Conservation (phyloP, 1,284 basidiomycete species). For the Microbotryum scabiosae region DNA sequence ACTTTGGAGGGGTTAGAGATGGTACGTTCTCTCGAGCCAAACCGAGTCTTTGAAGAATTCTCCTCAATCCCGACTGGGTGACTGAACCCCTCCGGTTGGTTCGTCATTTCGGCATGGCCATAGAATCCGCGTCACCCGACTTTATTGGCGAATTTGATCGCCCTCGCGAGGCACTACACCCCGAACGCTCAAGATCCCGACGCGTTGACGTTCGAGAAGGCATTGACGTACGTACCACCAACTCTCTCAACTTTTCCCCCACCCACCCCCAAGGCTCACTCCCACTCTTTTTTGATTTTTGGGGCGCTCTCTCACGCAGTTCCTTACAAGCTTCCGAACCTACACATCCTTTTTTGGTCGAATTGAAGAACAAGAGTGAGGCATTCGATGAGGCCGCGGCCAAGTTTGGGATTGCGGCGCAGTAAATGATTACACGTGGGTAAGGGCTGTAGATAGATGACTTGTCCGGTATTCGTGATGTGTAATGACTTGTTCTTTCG, state of each 20-base stretch:
- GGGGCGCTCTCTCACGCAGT: conserved; percentile 40
- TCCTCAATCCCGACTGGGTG: background rate
- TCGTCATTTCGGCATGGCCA: background rate
- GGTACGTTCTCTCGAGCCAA: conserved; percentile 46
- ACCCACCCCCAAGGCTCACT: too few relatives aligned
- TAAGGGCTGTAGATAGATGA: too few relatives aligned
- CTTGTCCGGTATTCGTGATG: too few relatives aligned
- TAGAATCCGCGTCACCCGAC: conserved; percentile 32
- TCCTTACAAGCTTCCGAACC: conserved; percentile 54
- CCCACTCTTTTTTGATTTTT: too few relatives aligned
- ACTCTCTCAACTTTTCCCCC: too few relatives aligned
- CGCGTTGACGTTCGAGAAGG: conserved; percentile 8
- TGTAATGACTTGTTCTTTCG: too few relatives aligned
- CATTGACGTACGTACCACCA: conserved; percentile 6
- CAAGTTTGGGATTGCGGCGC: conserved; percentile 20
- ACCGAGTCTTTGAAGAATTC: conserved; percentile 1
- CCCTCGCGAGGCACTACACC: conserved; percentile 5
- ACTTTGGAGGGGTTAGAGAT: conserved; percentile 63
- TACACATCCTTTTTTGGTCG: conserved; percentile 57
- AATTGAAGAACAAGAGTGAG: conserved; percentile 53
- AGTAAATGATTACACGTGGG: too few relatives aligned
- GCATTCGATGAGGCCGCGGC: conserved; percentile 46
- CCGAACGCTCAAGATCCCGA: background rate
- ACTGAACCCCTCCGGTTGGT: background rate
- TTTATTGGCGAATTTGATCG: conserved; percentile 29